These are phyloP conservation scores for Ogataea chonburiensis DNA, from an alignment of 805 yeast species.

Conservation along the genomic window DNA sequence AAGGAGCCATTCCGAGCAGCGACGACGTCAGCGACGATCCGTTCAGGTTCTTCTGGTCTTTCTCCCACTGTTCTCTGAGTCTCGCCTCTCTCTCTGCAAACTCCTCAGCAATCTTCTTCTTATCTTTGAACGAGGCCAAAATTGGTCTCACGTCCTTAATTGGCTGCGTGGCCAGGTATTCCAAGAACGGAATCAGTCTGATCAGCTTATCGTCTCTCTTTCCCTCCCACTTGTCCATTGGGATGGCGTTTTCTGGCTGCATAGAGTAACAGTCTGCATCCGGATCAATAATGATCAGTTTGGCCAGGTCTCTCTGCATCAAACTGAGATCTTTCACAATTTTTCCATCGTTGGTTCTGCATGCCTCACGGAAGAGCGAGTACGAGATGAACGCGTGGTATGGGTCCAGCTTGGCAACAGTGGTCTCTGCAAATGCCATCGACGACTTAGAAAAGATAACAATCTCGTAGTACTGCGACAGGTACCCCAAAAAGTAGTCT, in stretches of 20 bases:
- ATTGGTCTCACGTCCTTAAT: conserved; percentile 89
- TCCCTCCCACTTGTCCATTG: conserved; percentile 85
- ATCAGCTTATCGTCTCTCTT: conserved; percentile 75
- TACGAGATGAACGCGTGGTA: conserved; percentile 84
- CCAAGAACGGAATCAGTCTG: conserved; percentile 85
- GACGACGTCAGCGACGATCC: conserved; percentile 25
- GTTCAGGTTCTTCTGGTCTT: conserved; percentile 42
- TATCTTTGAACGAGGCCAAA: conserved; percentile 67
- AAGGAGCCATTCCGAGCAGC: conserved; percentile 57
- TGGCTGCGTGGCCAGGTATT: conserved; percentile 84
- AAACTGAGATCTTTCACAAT: conserved; percentile 85
- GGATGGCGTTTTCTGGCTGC: conserved; percentile 95
- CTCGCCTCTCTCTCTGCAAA: conserved; percentile 73
- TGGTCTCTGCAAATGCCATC: conserved; percentile 79
- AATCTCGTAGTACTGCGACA: conserved; percentile 94
- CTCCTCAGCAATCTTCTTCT: conserved; percentile 69
- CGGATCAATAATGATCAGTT: conserved; percentile 77
- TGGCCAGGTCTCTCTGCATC: conserved; percentile 86
- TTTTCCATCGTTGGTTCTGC: conserved; percentile 84
- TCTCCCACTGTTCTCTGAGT: conserved; percentile 69
- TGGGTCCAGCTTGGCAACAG: conserved; percentile 89
- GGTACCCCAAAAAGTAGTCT: conserved; percentile 92
- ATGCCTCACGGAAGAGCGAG: conserved; percentile 86
- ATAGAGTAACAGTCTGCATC: conserved; percentile 66
- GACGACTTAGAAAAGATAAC: conserved; percentile 86